Conservation (phyloP, 1,284 basidiomycete genomes). For the Leccinum subrobustum region DNA sequence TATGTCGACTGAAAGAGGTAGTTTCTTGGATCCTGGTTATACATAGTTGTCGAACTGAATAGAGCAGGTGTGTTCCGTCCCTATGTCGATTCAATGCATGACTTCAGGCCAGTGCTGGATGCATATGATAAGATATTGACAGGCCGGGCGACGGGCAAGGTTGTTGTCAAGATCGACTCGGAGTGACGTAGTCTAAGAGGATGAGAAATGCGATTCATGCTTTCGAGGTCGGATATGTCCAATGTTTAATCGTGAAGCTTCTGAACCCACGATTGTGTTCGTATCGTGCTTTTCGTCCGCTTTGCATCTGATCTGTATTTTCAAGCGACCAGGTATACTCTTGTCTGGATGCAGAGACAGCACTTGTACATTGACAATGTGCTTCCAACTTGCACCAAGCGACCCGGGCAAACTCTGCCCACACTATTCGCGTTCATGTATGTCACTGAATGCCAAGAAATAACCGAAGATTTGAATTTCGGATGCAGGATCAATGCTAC, state of each 20-base stretch:
- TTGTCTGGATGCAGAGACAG: background rate
- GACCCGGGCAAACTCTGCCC: too few species aligned
- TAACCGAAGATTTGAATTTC: too few species aligned
- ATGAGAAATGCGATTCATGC: background rate
- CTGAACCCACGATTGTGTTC: background rate
- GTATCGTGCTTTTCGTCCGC: background rate
- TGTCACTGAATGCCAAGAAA: too few species aligned
- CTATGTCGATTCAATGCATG: constrained; percentile 58
- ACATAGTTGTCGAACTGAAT: background rate
- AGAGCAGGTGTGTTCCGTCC: constrained; percentile 52
- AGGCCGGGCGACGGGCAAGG: constrained; percentile 59
- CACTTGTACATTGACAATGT: too few species aligned
- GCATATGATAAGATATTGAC: constrained; percentile 64
- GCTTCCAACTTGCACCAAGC: too few species aligned
- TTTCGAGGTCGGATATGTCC: background rate
- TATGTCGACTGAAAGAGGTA: constrained; percentile 22
- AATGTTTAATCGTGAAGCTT: background rate
- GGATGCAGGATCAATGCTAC: too few species aligned
- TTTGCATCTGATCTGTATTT: background rate
- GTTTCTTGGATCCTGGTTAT: constrained; percentile 2
- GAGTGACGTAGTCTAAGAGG: constrained; percentile 22
- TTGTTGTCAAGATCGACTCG: constrained; percentile 42
- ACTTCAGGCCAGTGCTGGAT: constrained; percentile 55
- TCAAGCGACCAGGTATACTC: background rate
- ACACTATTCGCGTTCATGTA: too few species aligned